Conservation (phyloP, 257 asterid species). For the Nicotiana attenuata region DNA sequence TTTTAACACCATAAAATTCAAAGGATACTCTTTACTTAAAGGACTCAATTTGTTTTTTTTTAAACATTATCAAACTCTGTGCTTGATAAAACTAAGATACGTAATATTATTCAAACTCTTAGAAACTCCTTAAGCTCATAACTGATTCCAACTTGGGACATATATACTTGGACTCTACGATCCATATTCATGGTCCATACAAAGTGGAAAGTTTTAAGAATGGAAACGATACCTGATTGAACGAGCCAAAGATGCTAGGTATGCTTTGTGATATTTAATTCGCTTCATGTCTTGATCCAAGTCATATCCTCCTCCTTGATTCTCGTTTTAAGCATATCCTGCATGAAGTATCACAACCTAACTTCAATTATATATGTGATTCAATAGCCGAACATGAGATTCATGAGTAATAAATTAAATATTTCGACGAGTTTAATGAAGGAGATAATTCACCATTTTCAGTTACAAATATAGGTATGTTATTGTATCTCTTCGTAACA, state of each 20-base stretch:
- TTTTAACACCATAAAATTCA: no score
- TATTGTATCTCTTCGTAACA: constrained; percentile 49
- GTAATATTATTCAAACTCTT: no score
- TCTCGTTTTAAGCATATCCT: constrained; percentile 45
- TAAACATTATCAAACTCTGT: no score
- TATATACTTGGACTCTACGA: not conserved
- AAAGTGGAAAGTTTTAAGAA: not conserved
- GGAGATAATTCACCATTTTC: constrained; percentile 53
- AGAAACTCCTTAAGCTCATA: no score
- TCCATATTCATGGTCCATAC: not conserved
- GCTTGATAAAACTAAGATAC: no score
- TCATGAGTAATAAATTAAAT: not conserved
- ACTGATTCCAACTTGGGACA: no score
- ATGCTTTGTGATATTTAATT: constrained; percentile 42
- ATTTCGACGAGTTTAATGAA: not conserved
- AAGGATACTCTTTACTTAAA: no score
- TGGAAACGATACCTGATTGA: constrained; percentile 46
- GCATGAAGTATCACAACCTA: no score
- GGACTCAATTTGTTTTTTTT: no score
- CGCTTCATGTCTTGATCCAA: constrained; percentile 41
- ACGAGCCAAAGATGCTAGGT: constrained; percentile 51
- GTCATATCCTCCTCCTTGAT: constrained; percentile 13
- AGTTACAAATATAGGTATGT: constrained; percentile 59
- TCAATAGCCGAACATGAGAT: not conserved
- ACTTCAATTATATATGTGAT: not conserved